Evolutionary conservation across 345 rosid species (phyloP), one percentile per base, ranked within the genome.

Genomic region (Stellera chamaejasme): DNA sequence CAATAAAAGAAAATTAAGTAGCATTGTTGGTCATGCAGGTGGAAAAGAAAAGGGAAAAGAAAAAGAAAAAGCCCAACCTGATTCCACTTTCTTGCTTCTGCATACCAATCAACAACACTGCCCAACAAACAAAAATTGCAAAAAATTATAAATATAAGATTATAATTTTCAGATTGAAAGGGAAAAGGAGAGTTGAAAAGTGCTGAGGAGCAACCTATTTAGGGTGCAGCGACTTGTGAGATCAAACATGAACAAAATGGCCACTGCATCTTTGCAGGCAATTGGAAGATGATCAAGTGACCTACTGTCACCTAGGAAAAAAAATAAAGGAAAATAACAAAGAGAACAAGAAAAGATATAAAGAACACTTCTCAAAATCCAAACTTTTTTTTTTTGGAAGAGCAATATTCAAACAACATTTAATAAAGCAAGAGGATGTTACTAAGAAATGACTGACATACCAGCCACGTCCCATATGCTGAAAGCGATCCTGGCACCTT

Each of bases 391-490:
- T 19, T 19, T 19, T 19, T 19, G 0, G 23, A 19, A 25, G 2
- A 23, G 16, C 5, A 47, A 6, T 6, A 36, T 3, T 15, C 8
- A 43, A 11, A 42, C 10, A 32, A 27, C 27, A 23, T 28, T 10
- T 39, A 46, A 52, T 15, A 19, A 19, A 19, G 23, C 23, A 19
- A 19, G 23, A 19, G 23, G 1, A 19, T 19, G 23, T 19, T 19
- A 19, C 23, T 0, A 19, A 19, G 23, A 19, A 19, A 19, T 19
- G 23, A 19, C 0, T 19, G 48, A 61, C 51, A 32, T 59, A 89
- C 97, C 97, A 80, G 87, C 96, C 2, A 89, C 97, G 69, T 93
- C 99, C 99, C 99, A 93, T 55, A 93, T 75, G 70, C 84, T 87
- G 46, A 84, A 89, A 48, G 94, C 78, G 74, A 93, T 93, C 43